These are phyloP conservation scores for Verticillium tricorpus DNA, from an alignment of 2,329 filamentous ascomycete genomes.

Conservation along the genomic window DNA sequence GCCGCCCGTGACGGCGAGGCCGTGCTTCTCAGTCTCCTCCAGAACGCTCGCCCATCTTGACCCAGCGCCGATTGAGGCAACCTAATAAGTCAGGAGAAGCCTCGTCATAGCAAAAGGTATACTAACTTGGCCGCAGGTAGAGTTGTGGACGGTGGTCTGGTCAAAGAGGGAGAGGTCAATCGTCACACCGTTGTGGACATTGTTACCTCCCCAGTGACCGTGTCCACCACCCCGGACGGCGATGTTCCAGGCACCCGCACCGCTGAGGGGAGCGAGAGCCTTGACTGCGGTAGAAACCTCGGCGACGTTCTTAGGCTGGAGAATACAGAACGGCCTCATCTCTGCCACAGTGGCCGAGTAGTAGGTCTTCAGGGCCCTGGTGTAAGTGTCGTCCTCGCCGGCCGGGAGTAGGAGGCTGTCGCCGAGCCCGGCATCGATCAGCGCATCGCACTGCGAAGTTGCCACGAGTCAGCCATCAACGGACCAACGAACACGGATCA, in stretches of 20 bases:
- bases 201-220: conserved; percentile 35
- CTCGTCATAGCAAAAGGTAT: conserved; percentile 20
- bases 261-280: conserved; percentile 7
- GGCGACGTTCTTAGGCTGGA: conserved; percentile 3
- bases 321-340: conserved; percentile 5
- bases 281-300: conserved; percentile 3
- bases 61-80: conserved; percentile 25
- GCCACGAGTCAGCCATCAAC: neutral
- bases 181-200: conserved; percentile 35
- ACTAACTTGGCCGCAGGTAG: conserved; percentile 17
- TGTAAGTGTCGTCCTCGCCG: conserved; percentile 1
- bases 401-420: conserved; percentile 5
- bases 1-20: conserved; percentile 18
- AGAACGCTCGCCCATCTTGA: conserved; percentile 18
- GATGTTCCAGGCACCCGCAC: conserved; percentile 28
- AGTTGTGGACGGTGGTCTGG: conserved; percentile 6
- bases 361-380: conserved; percentile 1
- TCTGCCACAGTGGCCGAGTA: conserved; percentile 3
- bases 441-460: conserved; percentile 9
- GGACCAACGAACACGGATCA: neutral
- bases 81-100: neutral
- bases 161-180: conserved; percentile 33
- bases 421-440: conserved; percentile 4
- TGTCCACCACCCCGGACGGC: conserved; percentile 48
- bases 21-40: conserved; percentile 10